Conservation (phyloP, 2,329 filamentous ascomycete genomes). For the Chaetomiaceae sp. region DNA sequence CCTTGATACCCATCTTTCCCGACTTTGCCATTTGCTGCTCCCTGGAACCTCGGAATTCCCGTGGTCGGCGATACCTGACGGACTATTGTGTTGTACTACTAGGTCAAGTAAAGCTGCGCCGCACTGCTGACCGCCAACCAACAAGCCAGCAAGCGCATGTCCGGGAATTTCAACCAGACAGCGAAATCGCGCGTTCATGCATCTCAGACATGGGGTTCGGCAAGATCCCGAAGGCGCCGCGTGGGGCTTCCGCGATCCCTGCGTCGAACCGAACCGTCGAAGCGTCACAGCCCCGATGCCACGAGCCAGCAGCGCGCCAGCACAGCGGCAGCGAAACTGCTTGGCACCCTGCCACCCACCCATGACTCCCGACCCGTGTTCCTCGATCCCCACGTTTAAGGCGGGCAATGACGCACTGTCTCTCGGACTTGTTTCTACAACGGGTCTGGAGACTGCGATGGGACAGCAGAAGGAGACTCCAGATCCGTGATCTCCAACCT, state of each 20-base stretch:
- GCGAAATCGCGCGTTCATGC: conserved; percentile 19
- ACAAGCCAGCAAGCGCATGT: no score
- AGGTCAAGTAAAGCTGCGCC: no score
- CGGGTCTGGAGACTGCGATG: conserved; percentile 20
- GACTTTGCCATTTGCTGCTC: no score
- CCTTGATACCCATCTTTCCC: no score
- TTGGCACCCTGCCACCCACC: conserved; percentile 14
- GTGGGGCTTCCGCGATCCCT: conserved; percentile 26
- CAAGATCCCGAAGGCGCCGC: conserved; percentile 6
- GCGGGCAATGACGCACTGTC: conserved; percentile 19
- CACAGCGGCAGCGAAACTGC: not conserved
- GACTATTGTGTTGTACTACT: no score
- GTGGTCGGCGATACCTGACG: no score
- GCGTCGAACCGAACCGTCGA: conserved; percentile 26
- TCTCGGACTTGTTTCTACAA: conserved; percentile 27
- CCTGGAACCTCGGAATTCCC: no score
- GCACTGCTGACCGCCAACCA: no score
- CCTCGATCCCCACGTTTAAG: conserved; percentile 19
- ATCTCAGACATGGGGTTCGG: conserved; percentile 13
- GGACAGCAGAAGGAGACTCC: conserved; percentile 12
- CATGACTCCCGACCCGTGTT: conserved; percentile 9
- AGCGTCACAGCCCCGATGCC: no score
- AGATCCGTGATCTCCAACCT: conserved; percentile 24
- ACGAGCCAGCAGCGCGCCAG: no score
- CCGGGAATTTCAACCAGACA: no score